Percentiles rank a stretch among this genome's conserved stretches.
Evolutionary conservation across 805 yeast species (phyloP).

Genomic region (Candida khao-thaluensis): DNA sequence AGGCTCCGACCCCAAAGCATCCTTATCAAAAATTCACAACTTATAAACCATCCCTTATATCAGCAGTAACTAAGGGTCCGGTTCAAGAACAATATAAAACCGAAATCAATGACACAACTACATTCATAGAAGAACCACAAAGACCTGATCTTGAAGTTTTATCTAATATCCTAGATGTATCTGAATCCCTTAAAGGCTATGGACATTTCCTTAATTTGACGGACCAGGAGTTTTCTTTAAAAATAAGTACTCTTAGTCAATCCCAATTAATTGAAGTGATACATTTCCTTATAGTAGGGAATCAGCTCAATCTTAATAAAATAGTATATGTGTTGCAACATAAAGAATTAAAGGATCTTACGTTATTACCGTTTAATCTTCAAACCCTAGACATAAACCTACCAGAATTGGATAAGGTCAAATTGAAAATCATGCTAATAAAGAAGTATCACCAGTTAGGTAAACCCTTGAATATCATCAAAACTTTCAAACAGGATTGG

Average conservation of each 20-base stretch:
- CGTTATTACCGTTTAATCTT: conserved; percentile 18
- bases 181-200: neutral
- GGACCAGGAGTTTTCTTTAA: conserved; percentile 6
- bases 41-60: conserved; percentile 35
- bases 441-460: conserved; percentile 37
- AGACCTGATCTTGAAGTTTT: conserved; percentile 1
- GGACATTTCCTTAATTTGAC: neutral
- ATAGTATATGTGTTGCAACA: conserved; percentile 30
- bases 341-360: conserved; percentile 21
- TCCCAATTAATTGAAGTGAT: conserved; percentile 10
- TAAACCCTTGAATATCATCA: conserved; percentile 31
- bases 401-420: conserved; percentile 19
- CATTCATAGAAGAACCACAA: neutral
- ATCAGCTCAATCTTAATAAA: conserved; percentile 24
- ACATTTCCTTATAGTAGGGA: conserved; percentile 25
- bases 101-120: neutral
- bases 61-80: conserved; percentile 33
- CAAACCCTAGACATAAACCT: neutral
- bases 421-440: conserved; percentile 31
- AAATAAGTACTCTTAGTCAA: neutral
- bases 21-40: conserved; percentile 3
- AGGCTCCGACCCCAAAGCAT: too few species aligned
- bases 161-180: neutral
- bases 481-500: conserved; percentile 29
- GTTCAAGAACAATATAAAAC: conserved; percentile 26